Conservation (phyloP, 352 stramenopile genomes). For the Phytopythium vexans region DNA sequence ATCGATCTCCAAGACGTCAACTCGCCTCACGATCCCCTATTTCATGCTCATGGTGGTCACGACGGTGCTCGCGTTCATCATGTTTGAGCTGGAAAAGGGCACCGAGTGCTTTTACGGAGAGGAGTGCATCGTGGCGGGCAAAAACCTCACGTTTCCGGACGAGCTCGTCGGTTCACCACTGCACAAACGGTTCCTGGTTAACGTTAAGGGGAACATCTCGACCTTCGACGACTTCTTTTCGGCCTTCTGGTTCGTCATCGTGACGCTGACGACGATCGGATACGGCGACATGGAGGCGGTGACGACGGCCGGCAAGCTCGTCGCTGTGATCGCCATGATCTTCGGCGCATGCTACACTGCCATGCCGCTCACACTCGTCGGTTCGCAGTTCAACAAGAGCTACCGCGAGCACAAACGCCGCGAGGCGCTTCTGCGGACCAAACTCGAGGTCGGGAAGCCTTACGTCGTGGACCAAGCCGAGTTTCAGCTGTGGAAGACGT, state of each 20-base stretch:
- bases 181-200: constrained; percentile 74
- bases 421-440: constrained; percentile 64
- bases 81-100: constrained; percentile 79
- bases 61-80: constrained; percentile 74
- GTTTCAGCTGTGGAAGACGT: constrained; percentile 45
- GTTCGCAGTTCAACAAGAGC: constrained; percentile 80
- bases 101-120: constrained; percentile 73
- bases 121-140: constrained; percentile 51
- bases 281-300: constrained; percentile 80
- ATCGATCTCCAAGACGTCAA: constrained; percentile 80
- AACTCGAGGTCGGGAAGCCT: constrained; percentile 68
- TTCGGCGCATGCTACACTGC: constrained; percentile 80
- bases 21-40: constrained; percentile 69
- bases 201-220: constrained; percentile 61
- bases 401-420: constrained; percentile 77
- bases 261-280: constrained; percentile 66
- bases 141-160: constrained; percentile 55
- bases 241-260: constrained; percentile 84
- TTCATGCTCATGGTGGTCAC: constrained; percentile 78
- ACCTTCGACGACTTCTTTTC: constrained; percentile 81
- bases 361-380: constrained; percentile 77
- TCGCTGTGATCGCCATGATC: constrained; percentile 75
- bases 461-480: constrained; percentile 41
- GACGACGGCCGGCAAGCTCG: constrained; percentile 60
- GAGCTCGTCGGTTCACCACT: constrained; percentile 45